Evolutionary conservation across 306 rosid genomes (phyloP).

Genomic region (Prunus mongolica): DNA sequence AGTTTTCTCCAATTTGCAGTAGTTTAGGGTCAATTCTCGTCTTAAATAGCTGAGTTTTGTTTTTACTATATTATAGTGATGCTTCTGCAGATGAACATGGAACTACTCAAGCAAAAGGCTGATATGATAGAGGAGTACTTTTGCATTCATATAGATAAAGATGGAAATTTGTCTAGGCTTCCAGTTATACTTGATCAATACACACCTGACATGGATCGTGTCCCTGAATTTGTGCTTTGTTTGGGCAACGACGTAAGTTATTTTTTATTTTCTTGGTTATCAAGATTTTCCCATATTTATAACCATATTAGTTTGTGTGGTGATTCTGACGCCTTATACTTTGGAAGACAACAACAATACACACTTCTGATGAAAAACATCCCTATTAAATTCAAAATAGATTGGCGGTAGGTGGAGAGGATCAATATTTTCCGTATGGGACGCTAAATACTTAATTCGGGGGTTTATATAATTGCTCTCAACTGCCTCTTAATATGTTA

Average conservation of each 20-base stretch:
- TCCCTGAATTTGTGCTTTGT: constrained; percentile 75
- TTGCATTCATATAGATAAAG: constrained; percentile 57
- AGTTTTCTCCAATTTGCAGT: neutral
- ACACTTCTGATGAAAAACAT: neutral
- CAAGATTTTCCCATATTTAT: constrained; percentile 4
- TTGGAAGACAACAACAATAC: neutral
- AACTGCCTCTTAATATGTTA: no score
- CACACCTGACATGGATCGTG: constrained; percentile 93
- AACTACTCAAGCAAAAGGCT: constrained; percentile 64
- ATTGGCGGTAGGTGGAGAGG: neutral
- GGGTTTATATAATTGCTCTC: no score
- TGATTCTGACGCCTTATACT: no score
- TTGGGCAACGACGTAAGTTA: constrained; percentile 86
- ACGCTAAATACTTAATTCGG: neutral
- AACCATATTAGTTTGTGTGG: no score
- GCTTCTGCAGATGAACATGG: constrained; percentile 62
- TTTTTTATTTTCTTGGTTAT: constrained; percentile 10
- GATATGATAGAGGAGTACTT: constrained; percentile 70
- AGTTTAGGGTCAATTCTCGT: neutral
- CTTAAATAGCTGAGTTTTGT: neutral
- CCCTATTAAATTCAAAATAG: neutral
- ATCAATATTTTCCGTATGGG: neutral
- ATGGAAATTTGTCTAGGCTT: constrained; percentile 74
- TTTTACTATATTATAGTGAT: neutral
- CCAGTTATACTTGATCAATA: constrained; percentile 90